Base-by-base conservation (phyloP, 257 asterid genomes). In the Scutellaria barbata region DNA sequence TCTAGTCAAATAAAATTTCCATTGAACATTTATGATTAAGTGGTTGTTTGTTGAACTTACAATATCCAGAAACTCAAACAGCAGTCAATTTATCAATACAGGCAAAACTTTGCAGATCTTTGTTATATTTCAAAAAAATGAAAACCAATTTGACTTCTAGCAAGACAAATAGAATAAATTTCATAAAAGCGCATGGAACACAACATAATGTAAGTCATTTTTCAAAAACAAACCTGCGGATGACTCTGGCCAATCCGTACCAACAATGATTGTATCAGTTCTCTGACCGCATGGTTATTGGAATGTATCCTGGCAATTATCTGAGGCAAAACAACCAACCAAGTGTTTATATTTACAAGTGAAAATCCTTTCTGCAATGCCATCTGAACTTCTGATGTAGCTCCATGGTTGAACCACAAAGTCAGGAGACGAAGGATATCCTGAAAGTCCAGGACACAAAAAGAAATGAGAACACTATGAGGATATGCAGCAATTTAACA, bases 271-370 rank as follows among this genome's bases (percentile, higher is more conserved):
- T 95, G 99, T 81, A 95, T 95, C 79, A 95, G 85, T 78, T 95
- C 97, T 79, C 97, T 84, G 55, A 95, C 99, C 52, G 96, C 99
- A 77, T 75, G 92, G 77, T 85, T 87, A 83, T 95, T 95, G 66
- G 98, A 95, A 88, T 95, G 99, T 84, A 95, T 95, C 87, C 99
- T 82, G 68, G 99, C 99, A 80, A 95, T 95, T 81, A 95, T 95
- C 86, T 92, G 99, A 42, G 99, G 99, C 83, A 95, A 86, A 73
- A 95, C 99, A 80, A 88, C 99, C 92, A 95, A 76, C 99, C 99
- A 95, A 42, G 98, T 95, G 82, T 95, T 92, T 86, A 95, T 95
- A 73, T 88, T 95, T 77, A 95, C 99, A 76, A 86, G 97, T 16
- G 89, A 78, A 83, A 95, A 95, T 65, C 99, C 99, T 79, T 74